Conservation (phyloP, 495 filamentous ascomycete genomes). For the Darksidea phi region DNA sequence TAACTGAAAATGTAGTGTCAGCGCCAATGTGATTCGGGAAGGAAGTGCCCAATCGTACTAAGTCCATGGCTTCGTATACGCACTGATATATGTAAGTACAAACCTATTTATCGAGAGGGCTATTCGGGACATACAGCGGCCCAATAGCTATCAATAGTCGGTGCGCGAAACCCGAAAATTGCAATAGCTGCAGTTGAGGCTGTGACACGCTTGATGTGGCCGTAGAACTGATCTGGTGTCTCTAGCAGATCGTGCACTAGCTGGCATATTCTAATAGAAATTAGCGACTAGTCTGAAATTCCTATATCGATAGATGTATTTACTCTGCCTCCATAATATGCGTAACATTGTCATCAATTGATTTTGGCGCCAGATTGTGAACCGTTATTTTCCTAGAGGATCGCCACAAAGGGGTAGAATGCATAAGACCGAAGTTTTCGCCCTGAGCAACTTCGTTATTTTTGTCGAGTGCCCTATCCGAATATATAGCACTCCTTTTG, state of each 20-base stretch:
- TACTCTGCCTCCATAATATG: constrained; percentile 19
- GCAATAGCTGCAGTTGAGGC: constrained; percentile 10
- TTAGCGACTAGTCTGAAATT: too few species aligned
- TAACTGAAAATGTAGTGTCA: too few species aligned
- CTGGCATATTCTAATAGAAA: constrained; percentile 3
- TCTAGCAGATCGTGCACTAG: constrained; percentile 15
- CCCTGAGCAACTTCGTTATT: neutral
- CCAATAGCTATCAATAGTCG: constrained; percentile 18
- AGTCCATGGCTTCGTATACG: constrained; percentile 11
- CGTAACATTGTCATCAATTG: neutral
- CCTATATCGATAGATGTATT: neutral
- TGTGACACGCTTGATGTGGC: constrained; percentile 10
- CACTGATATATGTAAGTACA: too few species aligned
- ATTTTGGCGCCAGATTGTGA: constrained; percentile 4
- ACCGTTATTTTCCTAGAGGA: constrained; percentile 15
- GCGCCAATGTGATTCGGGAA: too few species aligned
- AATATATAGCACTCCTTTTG: constrained; percentile 18
- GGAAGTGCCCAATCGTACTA: too few species aligned
- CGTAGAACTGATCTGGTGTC: constrained; percentile 12
- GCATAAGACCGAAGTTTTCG: constrained; percentile 13
- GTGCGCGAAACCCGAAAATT: constrained; percentile 11
- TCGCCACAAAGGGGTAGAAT: constrained; percentile 12
- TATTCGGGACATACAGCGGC: too few species aligned
- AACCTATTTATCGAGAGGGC: too few species aligned
- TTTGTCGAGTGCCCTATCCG: constrained; percentile 5